Percentiles rank a stretch among this genome's conserved stretches.
Conservation (phyloP, 768 basidiomycete species). For the Russula sp. region DNA sequence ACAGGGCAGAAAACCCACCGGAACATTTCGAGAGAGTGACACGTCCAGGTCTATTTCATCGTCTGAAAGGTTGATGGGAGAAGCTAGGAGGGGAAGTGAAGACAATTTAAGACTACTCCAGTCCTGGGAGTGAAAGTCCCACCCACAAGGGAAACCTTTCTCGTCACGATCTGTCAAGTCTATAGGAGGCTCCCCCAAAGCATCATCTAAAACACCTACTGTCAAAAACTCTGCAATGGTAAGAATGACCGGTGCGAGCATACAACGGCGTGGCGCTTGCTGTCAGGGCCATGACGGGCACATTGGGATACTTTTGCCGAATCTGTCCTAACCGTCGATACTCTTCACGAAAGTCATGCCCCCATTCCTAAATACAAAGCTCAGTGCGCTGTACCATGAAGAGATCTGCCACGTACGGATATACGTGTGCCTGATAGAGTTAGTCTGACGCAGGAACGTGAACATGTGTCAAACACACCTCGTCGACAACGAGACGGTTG, state of each 20-base stretch:
- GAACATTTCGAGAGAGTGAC: slow-evolving; percentile 39
- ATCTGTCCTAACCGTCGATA: slow-evolving; percentile 70
- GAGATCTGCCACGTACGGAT: slow-evolving; percentile 43
- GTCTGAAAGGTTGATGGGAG: slow-evolving; percentile 28
- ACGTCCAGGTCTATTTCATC: slow-evolving; percentile 35
- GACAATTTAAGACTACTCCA: neutral
- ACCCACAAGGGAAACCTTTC: slow-evolving; percentile 30
- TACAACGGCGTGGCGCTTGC: slow-evolving; percentile 74
- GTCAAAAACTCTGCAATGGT: neutral
- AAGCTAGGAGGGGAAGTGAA: neutral
- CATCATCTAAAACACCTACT: neutral
- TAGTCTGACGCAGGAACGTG: slow-evolving; percentile 3
- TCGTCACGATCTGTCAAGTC: slow-evolving; percentile 18
- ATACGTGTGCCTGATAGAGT: slow-evolving; percentile 63
- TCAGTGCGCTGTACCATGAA: neutral
- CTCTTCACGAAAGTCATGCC: slow-evolving; percentile 71
- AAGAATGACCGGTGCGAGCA: slow-evolving; percentile 22
- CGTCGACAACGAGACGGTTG: slow-evolving; percentile 74
- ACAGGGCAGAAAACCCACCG: slow-evolving; percentile 28
- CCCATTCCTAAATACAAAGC: slow-evolving; percentile 64
- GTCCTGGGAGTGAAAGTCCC: slow-evolving; percentile 19
- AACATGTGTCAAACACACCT: slow-evolving; percentile 39
- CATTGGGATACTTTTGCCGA: slow-evolving; percentile 54
- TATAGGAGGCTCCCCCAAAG: neutral
- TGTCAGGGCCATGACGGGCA: slow-evolving; percentile 85